Evolutionary conservation across 2,329 filamentous ascomycete species (phyloP), one percentile per base, ranked within the genome.

Genomic region (Colletotrichum godetiae): DNA sequence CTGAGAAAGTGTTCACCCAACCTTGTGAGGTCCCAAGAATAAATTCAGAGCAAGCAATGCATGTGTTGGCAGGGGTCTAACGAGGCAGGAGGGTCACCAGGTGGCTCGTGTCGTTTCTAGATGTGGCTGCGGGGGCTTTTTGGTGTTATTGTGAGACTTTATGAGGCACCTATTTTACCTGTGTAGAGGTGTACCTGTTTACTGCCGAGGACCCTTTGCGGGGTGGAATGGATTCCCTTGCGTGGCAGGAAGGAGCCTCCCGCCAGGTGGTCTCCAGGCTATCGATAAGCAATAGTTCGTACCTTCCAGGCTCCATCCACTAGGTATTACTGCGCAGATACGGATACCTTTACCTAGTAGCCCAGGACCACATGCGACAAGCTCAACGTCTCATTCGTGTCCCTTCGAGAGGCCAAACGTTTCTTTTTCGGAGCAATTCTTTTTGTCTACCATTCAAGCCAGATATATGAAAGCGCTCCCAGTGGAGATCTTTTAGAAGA

Each of bases 301-400:
- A 29, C 27, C 27, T 27, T 4, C 27, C 4, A 27, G 27, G 27
- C 4, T 29, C 27, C 27, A 29, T 29, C 27, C 27, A 29, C 27
- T n/a, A n/a, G n/a, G n/a, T 29, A 29, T 29, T 29, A 4, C 27
- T 29, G 27, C 27, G 33, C 11, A 10, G 33, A 12, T 11, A n/a
- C n/a, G n/a, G n/a, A n/a, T n/a, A n/a, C n/a, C n/a, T n/a, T n/a
- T n/a, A n/a, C n/a, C n/a, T n/a, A 53, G 12, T 53, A 55, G 24
- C 49, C 13, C 57, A 24, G 68, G 35, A 55, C 56, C 58, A 73
- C 67, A 65, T 70, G 71, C 27, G 35, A 71, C 56, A 55, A 73
- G 56, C 71, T 70, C 56, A 31, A 49, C 67, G 52, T 33, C 67
- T 61, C 46, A 70, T 73, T 70, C 42, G 71, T 73, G 71, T 65